These are phyloP conservation scores for Apiotrichum siamense DNA, from an alignment of 1,284 basidiomycete genomes.

Conservation along the genomic window DNA sequence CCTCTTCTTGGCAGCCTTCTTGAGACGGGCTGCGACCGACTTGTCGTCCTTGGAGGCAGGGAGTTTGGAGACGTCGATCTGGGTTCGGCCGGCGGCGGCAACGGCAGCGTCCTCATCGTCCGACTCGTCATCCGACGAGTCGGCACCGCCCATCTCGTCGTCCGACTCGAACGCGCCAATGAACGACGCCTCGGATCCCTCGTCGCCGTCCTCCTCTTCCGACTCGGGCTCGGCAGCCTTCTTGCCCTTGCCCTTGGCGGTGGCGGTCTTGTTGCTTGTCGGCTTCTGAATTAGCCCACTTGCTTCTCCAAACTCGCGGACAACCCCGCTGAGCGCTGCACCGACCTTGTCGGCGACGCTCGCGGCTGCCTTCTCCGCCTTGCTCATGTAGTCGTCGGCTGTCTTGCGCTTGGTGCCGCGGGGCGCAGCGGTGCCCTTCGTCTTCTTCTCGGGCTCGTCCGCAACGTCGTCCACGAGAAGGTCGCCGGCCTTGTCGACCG, in stretches of 20 bases:
- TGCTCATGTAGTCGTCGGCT: conserved; percentile 37
- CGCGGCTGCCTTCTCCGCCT: conserved; percentile 28
- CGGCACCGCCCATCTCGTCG: conserved; percentile 55
- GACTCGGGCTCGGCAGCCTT: conserved; percentile 24
- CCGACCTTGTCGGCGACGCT: conserved; percentile 25
- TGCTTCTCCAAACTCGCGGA: conserved; percentile 14
- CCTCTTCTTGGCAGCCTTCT: conserved; percentile 70
- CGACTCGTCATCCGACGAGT: conserved; percentile 74
- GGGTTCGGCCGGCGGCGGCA: conserved; percentile 34
- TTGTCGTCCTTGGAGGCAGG: conserved; percentile 82
- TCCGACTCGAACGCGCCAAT: conserved; percentile 61
- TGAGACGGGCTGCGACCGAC: conserved; percentile 69
- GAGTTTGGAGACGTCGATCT: conserved; percentile 61
- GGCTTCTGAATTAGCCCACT: conserved; percentile 16
- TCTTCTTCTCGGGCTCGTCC: background rate
- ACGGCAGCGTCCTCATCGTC: conserved; percentile 53
- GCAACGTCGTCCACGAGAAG: background rate
- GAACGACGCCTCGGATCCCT: conserved; percentile 48
- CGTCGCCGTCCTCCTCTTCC: conserved; percentile 21
- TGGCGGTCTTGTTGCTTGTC: conserved; percentile 15
- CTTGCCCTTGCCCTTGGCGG: conserved; percentile 21
- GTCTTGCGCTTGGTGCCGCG: conserved; percentile 37
- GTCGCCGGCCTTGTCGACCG: conserved; percentile 24
- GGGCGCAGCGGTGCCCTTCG: conserved; percentile 5
- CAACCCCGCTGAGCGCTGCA: conserved; percentile 10